Evolutionary conservation across 257 asterid genomes (phyloP), one percentile per base, ranked within the genome.

Genomic region (Agastache rugosa): DNA sequence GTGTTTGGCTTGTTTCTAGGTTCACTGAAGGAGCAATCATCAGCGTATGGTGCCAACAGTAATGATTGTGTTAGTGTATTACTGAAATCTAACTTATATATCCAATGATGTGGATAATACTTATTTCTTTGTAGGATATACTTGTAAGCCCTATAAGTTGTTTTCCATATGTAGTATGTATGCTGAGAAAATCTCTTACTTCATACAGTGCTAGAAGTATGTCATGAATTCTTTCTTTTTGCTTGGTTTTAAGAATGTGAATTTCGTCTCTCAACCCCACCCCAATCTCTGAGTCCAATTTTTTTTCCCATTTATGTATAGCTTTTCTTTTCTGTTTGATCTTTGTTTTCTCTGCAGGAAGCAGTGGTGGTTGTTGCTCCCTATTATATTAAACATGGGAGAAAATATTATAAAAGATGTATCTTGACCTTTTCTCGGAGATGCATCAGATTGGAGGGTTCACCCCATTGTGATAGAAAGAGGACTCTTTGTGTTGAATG

Each of bases 401-500:
- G 81, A 20, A 60, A 45, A 66, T 80, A 51, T 77, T 88, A 80
- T 72, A 83, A 77, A 19, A 75, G 55, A 50, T 85, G 93, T 68
- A 17, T 15, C 17, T 75, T 93, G 83, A 82, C 82, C 4, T 93
- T 93, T 84, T 89, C 96, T 27, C 71, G 67, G 63, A 79, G 85
- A 71, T 79, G 65, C 79, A 74, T 93, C 77, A 85, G 72, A 73
- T 81, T 91, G 67, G 79, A 81, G 77, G 93, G 84, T 44, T 75
- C 82, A 45, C 67, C 81, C 44, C 72, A 76, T 65, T 50, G 65
- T 71, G 85, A 79, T 61, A 69, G 70, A 48, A 82, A 54, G 72
- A 72, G 27, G 54, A 48, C 74, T 58, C 56, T 35, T 76, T 64
- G 76, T 81, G 68, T 70, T 77, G 82, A 78, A 60, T 91, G 93